Evolutionary conservation across 306 rosid genomes (phyloP), one percentile per base, ranked within the genome.

Genomic region (Trichosanthes truncata): DNA sequence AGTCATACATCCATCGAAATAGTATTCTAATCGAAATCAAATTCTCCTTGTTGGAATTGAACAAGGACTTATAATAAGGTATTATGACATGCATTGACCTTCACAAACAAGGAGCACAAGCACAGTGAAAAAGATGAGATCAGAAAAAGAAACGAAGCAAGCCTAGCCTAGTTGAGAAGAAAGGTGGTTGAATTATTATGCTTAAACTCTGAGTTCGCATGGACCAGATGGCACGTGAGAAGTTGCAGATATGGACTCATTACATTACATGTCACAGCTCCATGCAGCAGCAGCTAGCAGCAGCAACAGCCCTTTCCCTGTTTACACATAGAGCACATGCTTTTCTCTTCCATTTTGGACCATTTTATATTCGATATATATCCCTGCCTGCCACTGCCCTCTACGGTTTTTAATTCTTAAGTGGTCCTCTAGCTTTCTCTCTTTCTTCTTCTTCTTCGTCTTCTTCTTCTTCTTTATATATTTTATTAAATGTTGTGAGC

Each of bases 201-300:
- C 0, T 36, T 36, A 36, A 36, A 36, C 40, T 36, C 40, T 3
- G 40, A 36, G 40, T 36, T 36, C 6, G 59, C 26, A 82, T 87
- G 96, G 98, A 85, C 98, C 93, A 91, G 84, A 83, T 78, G 3
- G 73, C 91, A 87, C 82, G 89, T 83, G 92, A 83, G 69, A 41
- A 80, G 57, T 15, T 60, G 79, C 80, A 76, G 66, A 84, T 29
- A 29, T 29, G 33, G 33, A 29, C 33, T 29, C 33, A 29, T 29
- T 29, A 29, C 77, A 76, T 66, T 81, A 69, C 87, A 81, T 76
- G 86, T 73, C 76, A 79, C 65, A 59, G 46, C 80, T 76, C 82
- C 71, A 65, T 25, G 53, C 52, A 67, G 18, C 33, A 29, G 33
- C 33, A 29, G 33, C 33, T 2, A 29, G 33, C 33, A 29, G 33